Evolutionary conservation across 805 yeast species (phyloP).

Genomic region (Zygoascus flipseniorum): DNA sequence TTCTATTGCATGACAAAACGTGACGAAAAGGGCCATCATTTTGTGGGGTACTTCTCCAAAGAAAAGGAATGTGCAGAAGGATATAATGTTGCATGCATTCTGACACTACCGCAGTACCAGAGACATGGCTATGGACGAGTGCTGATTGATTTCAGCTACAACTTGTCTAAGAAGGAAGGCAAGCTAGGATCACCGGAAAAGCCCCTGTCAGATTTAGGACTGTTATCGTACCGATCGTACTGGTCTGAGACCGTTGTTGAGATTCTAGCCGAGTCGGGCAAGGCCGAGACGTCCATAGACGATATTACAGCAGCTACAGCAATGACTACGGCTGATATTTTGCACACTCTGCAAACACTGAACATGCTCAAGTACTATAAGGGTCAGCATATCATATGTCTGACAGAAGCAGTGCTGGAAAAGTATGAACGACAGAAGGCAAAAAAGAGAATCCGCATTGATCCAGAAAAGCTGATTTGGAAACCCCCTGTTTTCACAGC

Average conservation of each 20-base stretch:
- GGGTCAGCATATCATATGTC: conserved; percentile 85
- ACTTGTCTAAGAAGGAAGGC: conserved; percentile 76
- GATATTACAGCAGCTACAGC: conserved; percentile 80
- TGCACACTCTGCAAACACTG: conserved; percentile 86
- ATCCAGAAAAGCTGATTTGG: conserved; percentile 71
- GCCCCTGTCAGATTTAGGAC: conserved; percentile 90
- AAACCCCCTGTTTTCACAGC: conserved; percentile 92
- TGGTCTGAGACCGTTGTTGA: conserved; percentile 90
- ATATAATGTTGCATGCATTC: conserved; percentile 93
- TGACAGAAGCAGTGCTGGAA: conserved; percentile 74
- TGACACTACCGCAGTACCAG: conserved; percentile 94
- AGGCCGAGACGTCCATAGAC: conserved; percentile 65
- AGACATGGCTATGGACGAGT: conserved; percentile 90
- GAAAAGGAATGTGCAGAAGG: conserved; percentile 95
- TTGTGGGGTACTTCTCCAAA: conserved; percentile 93
- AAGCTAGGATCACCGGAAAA: conserved; percentile 97
- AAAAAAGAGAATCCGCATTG: conserved; percentile 68
- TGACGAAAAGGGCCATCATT: conserved; percentile 87
- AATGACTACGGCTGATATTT: conserved; percentile 93
- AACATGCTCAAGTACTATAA: conserved; percentile 86
- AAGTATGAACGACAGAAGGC: conserved; percentile 63
- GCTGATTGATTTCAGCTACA: conserved; percentile 88
- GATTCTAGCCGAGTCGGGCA: conserved; percentile 60
- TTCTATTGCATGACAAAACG: conserved; percentile 92
- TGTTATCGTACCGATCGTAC: conserved; percentile 85